Evolutionary conservation across 2,329 filamentous ascomycete genomes (phyloP), one percentile per base, ranked within the genome.

Genomic region (Chrysoporthe austroafricana): DNA sequence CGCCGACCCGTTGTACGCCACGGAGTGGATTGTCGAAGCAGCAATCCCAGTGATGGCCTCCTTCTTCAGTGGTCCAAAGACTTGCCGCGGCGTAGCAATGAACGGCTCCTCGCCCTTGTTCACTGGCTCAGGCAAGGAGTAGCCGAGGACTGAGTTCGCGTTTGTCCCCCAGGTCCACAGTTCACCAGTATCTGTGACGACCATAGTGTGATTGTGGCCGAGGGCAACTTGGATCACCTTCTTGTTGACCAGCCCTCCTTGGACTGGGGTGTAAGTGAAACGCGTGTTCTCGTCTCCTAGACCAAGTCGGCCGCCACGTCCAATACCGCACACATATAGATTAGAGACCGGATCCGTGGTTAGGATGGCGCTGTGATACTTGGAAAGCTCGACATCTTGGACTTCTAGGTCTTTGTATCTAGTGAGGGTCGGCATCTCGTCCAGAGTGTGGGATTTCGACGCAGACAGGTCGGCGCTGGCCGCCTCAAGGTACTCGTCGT

Each of bases 131-230:
- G 94, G 93, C 18, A 97, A 82, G 21, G 86, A 81, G 76, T 97
- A 98, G 5, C 96, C 96, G 16, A 99, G 84, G 76, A 98, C 95
- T 1, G 91, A 93, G 75, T 88, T 90, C 8, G 86, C 89, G 74
- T 97, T 98, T 71, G 91, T 92, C 8, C 96, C 96, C 96, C 96
- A 99, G 1, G 93, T 96, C 83, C 93, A 97, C 6, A 97, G 87
- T 72, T 96, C 93, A n/a, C 96, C 95, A 64, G 90, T 85, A n/a
- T 89, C 89, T 3, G 92, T 91, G 6, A 98, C 83, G 1, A 93
- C 95, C 76, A 99, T 84, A 3, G 91, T 92, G 76, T 99, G 96
- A 72, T 97, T 96, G 75, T 96, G 93, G 0, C 96, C 96, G 3
- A 99, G 84, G 1, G 94, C 93, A 59, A 97, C 85, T n/a, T 89